Conservation (phyloP, 2,329 filamentous ascomycete genomes). For the Phaeosphaeriaceae sp. region DNA sequence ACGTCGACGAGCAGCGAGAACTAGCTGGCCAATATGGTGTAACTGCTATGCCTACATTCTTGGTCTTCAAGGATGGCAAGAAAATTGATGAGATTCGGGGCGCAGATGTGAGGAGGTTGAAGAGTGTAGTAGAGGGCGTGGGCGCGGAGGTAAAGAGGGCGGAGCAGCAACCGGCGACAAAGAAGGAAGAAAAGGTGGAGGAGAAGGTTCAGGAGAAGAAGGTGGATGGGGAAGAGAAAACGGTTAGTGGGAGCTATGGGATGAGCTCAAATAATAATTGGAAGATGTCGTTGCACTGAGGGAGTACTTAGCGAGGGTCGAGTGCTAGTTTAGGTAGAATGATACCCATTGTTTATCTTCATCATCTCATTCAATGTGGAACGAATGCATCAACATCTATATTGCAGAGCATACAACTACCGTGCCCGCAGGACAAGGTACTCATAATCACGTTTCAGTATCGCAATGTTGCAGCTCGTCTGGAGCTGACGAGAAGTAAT, state of each 20-base stretch:
- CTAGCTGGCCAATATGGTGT: slow-evolving; percentile 58
- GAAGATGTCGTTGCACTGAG: slow-evolving; percentile 37
- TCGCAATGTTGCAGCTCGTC: not conserved
- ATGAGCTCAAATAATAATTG: slow-evolving; percentile 35
- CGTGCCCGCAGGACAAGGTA: too few relatives aligned
- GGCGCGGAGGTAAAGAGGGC: slow-evolving; percentile 6
- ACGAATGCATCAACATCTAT: too few relatives aligned
- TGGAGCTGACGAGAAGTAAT: not conserved
- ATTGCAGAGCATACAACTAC: too few relatives aligned
- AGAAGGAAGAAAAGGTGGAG: not conserved
- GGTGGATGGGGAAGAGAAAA: slow-evolving; percentile 30
- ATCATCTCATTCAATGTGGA: too few relatives aligned
- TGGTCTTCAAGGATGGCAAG: slow-evolving; percentile 43
- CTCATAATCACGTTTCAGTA: too few relatives aligned
- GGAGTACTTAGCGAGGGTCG: too few relatives aligned
- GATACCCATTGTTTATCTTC: not conserved
- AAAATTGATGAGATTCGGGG: slow-evolving; percentile 38
- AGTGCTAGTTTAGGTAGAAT: not conserved
- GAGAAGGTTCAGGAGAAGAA: slow-evolving; percentile 5
- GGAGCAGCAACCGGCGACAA: slow-evolving; percentile 4
- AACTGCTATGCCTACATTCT: slow-evolving; percentile 51
- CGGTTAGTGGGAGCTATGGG: slow-evolving; percentile 43
- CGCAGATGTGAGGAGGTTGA: slow-evolving; percentile 25
- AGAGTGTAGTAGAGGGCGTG: not conserved
- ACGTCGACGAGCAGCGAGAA: slow-evolving; percentile 60